Base-by-base conservation (phyloP, 1,139 yeast genomes). In the Sugiyamaella japonica region DNA sequence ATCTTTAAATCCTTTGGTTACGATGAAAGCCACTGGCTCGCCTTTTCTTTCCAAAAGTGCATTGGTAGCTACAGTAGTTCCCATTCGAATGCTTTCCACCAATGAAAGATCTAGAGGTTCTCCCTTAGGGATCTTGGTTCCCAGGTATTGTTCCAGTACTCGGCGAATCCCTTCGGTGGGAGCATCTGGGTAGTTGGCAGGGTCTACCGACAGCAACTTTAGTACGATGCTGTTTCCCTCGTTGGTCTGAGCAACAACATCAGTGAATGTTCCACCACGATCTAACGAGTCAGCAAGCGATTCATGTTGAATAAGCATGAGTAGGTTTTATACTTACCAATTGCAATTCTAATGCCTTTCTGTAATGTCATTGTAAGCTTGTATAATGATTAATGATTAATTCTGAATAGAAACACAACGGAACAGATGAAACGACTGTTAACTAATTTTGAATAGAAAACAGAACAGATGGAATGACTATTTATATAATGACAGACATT, bases 161-260 rank as follows among this genome's bases (percentile, higher is more conserved):
- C 95, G 73, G 59, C 97, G 76, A 47, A 91, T 88, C 6, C 96
- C 97, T 72, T 90, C 97, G 13, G 91, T 77, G 3, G 96, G 96
- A 0, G 97, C 96, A 75, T 91, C 97, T 3, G 76, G 73, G 67
- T 91, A 90, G 72, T 90, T 90, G 44, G 78, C 74, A 0, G 97
- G 96, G 67, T 91, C 97, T 7, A 86, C 96, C 1, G 96, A 89
- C 29, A 91, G 75, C 41, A 90, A 73, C 70, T 90, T 90, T 56
- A 84, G 77, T 5, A 85, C 83, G 53, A 76, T 78, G 51, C 74
- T 76, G 7, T 41, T 36, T 48, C 65, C 69, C 17, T 70, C 76
- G 41, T 72, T 70, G 20, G 76, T 76, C 41, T 72, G 75, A 57
- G 67, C 84, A 79, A 58, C 81, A 67, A 68, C 90, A 82, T 89